These are phyloP conservation scores for Xerocomus spinulosus DNA, from an alignment of 768 basidiomycete species.

Conservation along the genomic window DNA sequence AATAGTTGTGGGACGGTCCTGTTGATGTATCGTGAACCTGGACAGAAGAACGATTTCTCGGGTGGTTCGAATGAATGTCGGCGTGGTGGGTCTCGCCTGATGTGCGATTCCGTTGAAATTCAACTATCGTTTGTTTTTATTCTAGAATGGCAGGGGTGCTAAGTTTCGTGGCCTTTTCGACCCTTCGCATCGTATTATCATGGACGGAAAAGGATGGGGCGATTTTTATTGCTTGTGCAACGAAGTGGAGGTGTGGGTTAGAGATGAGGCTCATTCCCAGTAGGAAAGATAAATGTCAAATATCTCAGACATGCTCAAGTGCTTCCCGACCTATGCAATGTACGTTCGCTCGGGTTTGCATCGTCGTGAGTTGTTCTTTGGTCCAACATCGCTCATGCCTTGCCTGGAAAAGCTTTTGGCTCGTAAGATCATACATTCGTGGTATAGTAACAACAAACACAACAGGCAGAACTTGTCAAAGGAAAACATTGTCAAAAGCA, in stretches of 20 bases:
- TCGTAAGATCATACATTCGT: no score
- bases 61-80: conserved; percentile 59
- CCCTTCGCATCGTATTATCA: conserved; percentile 36
- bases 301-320: no score
- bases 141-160: conserved; percentile 30
- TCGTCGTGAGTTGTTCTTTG: no score
- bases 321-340: no score
- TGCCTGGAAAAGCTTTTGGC: no score
- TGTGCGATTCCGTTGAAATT: neutral
- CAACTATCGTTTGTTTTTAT: conserved; percentile 14
- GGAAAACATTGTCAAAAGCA: no score
- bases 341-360: no score
- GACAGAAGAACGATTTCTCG: conserved; percentile 20
- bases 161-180: conserved; percentile 49
- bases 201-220: conserved; percentile 60
- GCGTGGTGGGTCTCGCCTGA: conserved; percentile 41
- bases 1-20: neutral
- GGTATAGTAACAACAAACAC: no score
- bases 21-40: neutral
- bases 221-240: conserved; percentile 55
- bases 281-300: no score
- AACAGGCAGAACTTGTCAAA: no score
- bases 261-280: neutral
- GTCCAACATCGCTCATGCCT: no score
- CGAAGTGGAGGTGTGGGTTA: conserved; percentile 58